Base-by-base conservation (phyloP, 805 yeast genomes). In the Wickerhamiella nectarea region DNA sequence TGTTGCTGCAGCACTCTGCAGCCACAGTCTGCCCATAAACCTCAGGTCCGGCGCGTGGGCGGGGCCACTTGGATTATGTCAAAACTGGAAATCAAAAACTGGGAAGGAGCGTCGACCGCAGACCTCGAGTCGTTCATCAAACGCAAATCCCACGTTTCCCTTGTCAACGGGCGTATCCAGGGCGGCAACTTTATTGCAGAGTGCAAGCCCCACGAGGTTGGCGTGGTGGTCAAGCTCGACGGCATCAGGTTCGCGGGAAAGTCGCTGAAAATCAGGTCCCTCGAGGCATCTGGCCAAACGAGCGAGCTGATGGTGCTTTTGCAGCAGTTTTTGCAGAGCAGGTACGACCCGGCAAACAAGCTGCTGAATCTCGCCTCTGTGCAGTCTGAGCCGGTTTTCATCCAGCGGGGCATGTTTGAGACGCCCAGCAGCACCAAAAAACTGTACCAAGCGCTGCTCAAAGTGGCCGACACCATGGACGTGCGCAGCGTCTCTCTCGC, bases 381-480 rank as follows among this genome's bases (percentile, higher is more conserved):
- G 56, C 70, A 72, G 45, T 69, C 69, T 33, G 97, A 84, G 57
- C 78, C 72, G 24, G 66, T 62, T 9, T 65, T 89, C 34, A 63
- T 60, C 10, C 63, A 69, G 15, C 70, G 70, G 48, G 94, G 94
- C 0, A 66, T 84, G 42, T 76, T 86, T 48, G 71, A 74, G 12
- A 64, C 76, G 4, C 64, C 72, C 12, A 61, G 75, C 9, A 75
- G 83, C 1, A 71, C 78, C 26, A 71, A 87, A 11, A 91, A 89
- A 60, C 78, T 86, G 71, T 85, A 89, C 59, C 80, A 85, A 9
- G 97, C 97, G 0, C 63, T 91, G 50, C 75, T 89, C 80, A 82
- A 80, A 57, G 62, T 89, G 7, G 94, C 94, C 1, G 62, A 66
- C 3, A 73, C 74, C 43, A 25, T 24, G 7, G 57, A 57, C 6